Evolutionary conservation across 805 yeast species (phyloP).

Genomic region (Nakazawaea molendinolei): DNA sequence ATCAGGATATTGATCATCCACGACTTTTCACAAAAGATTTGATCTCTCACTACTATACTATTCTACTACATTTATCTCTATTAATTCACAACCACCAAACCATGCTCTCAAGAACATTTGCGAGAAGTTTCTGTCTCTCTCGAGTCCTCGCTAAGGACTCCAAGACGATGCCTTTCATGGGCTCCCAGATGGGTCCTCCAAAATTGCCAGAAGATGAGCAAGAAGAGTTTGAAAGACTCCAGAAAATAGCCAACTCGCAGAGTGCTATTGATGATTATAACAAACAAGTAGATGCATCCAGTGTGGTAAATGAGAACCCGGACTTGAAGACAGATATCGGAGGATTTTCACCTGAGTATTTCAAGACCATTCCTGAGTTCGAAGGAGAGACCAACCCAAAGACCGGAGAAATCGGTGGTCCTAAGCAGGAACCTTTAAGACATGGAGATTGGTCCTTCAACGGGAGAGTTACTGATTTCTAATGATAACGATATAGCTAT

Average conservation of each 20-base stretch:
- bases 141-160: too few relatives aligned
- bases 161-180: too few relatives aligned
- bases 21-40: too few relatives aligned
- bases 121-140: too few relatives aligned
- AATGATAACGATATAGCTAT: slow-evolving; percentile 12
- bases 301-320: slow-evolving; percentile 19
- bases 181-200: slow-evolving; percentile 47
- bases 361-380: slow-evolving; percentile 85
- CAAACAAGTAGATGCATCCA: slow-evolving; percentile 21
- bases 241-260: slow-evolving; percentile 73
- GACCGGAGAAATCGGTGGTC: slow-evolving; percentile 96
- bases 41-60: too few relatives aligned
- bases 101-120: too few relatives aligned
- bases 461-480: slow-evolving; percentile 95
- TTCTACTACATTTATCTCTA: too few relatives aligned
- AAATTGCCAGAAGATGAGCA: slow-evolving; percentile 74
- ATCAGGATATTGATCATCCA: too few relatives aligned
- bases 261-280: slow-evolving; percentile 74
- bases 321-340: slow-evolving; percentile 47
- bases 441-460: slow-evolving; percentile 93
- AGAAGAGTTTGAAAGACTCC: slow-evolving; percentile 85
- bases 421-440: slow-evolving; percentile 91
- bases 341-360: slow-evolving; percentile 57
- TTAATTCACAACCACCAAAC: too few relatives aligned
- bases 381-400: slow-evolving; percentile 90